Evolutionary conservation across 495 filamentous ascomycete species (phyloP).

Genomic region (Xylaria bambusicola): DNA sequence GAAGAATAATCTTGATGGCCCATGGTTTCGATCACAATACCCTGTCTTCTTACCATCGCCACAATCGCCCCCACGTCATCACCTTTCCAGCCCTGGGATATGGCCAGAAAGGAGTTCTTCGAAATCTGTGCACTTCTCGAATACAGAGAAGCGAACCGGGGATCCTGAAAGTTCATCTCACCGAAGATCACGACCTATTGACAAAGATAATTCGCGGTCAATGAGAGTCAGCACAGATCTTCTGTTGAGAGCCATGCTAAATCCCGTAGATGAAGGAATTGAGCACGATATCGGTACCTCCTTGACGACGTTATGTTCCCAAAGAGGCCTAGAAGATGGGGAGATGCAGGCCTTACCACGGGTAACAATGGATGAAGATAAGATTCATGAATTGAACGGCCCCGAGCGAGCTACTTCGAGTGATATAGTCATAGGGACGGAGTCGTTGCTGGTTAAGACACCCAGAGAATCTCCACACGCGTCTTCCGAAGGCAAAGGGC

Average conservation of each 20-base stretch:
- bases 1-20: constrained; percentile 1
- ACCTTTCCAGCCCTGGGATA: neutral
- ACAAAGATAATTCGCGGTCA: neutral
- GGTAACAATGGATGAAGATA: constrained; percentile 2
- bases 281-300: neutral
- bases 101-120: constrained; percentile 23
- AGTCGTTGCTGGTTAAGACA: neutral
- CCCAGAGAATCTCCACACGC: neutral
- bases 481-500: neutral
- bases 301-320: neutral
- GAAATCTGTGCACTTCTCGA: constrained; percentile 3
- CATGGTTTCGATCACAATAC: constrained; percentile 16
- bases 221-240: constrained; percentile 1
- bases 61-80: neutral
- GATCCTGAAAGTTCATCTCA: neutral
- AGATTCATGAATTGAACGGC: neutral
- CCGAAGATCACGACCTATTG: neutral
- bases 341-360: neutral
- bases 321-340: neutral
- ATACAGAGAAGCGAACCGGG: neutral
- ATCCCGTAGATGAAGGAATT: constrained; percentile 4
- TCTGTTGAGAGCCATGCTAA: constrained; percentile 1
- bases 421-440: neutral
- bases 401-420: neutral
- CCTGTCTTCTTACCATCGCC: constrained; percentile 4